phyloP scores from a whole-genome alignment of 768 basidiomycete genomes.

The Calvatia gigantea region DNA sequence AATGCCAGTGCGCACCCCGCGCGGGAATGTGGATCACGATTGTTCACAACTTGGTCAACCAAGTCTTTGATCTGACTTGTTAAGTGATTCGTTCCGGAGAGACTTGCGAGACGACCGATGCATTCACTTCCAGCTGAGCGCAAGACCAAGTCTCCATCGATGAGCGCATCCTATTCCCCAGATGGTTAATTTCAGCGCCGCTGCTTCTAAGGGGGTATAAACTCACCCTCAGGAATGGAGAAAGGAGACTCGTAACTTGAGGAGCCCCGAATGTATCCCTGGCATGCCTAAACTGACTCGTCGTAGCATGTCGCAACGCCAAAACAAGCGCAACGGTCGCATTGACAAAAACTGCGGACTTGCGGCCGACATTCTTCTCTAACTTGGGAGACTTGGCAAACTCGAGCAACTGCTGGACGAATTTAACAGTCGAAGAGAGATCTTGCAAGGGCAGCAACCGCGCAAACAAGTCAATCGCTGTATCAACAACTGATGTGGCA shows the following conservation, averaged over 20 bases:
- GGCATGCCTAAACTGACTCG: slow-evolving; percentile 50
- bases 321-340: slow-evolving; percentile 70
- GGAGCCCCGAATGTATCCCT: slow-evolving; percentile 64
- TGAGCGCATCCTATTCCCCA: slow-evolving; percentile 60
- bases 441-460: slow-evolving; percentile 79
- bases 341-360: slow-evolving; percentile 81
- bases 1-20: slow-evolving; percentile 94
- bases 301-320: slow-evolving; percentile 57
- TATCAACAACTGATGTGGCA: slow-evolving; percentile 80
- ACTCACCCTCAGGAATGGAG: slow-evolving; percentile 74
- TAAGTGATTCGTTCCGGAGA: slow-evolving; percentile 82
- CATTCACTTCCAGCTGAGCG: slow-evolving; percentile 82
- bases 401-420: slow-evolving; percentile 58
- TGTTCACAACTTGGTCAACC: slow-evolving; percentile 91
- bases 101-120: slow-evolving; percentile 80
- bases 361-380: slow-evolving; percentile 84
- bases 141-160: slow-evolving; percentile 76
- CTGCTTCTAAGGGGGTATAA: neutral
- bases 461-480: slow-evolving; percentile 85
- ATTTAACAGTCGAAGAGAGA: slow-evolving; percentile 47
- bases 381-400: slow-evolving; percentile 70
- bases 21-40: slow-evolving; percentile 87
- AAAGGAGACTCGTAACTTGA: slow-evolving; percentile 58
- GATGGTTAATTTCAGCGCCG: too few species aligned
- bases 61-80: slow-evolving; percentile 85